Evolutionary conservation across 1,284 basidiomycete species (phyloP).

Genomic region (Boletus semigastroideus): DNA sequence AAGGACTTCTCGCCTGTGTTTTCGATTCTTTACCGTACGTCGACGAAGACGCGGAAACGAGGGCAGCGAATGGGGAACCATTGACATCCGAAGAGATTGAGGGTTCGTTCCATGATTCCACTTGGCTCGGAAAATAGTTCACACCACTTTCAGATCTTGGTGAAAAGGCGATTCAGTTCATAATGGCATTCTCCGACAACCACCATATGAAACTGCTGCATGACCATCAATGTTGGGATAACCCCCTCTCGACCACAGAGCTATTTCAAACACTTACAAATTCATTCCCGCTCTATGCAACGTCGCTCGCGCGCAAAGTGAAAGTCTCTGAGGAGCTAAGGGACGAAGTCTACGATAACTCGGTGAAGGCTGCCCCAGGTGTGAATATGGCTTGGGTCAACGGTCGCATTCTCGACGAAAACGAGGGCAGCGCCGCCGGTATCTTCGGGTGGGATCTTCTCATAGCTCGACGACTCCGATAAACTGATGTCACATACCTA

Average conservation of each 20-base stretch:
- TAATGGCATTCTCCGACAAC: conserved; percentile 49
- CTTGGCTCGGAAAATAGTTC: background rate
- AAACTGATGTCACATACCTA: conserved; percentile 25
- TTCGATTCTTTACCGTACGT: conserved; percentile 58
- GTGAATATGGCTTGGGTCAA: conserved; percentile 75
- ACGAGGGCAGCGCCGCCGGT: conserved; percentile 59
- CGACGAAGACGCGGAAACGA: conserved; percentile 46
- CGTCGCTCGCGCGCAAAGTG: conserved; percentile 68
- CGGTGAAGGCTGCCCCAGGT: conserved; percentile 53
- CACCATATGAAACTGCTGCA: conserved; percentile 6
- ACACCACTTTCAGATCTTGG: conserved; percentile 56
- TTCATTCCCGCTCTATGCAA: conserved; percentile 85
- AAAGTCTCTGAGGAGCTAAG: conserved; percentile 49
- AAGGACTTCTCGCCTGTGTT: conserved; percentile 34
- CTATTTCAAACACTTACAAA: conserved; percentile 76
- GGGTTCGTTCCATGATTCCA: conserved; percentile 37
- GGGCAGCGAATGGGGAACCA: conserved; percentile 40
- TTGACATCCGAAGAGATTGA: conserved; percentile 64
- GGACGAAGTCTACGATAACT: conserved; percentile 60
- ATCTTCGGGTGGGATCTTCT: conserved; percentile 47
- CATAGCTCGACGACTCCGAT: background rate
- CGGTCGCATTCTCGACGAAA: conserved; percentile 60
- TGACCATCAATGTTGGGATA: conserved; percentile 23
- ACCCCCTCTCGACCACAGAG: conserved; percentile 44
- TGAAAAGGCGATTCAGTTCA: conserved; percentile 69